Evolutionary conservation across 2,329 filamentous ascomycete species (phyloP), one percentile per base, ranked within the genome.

Genomic region (Colletotrichum camelliae): DNA sequence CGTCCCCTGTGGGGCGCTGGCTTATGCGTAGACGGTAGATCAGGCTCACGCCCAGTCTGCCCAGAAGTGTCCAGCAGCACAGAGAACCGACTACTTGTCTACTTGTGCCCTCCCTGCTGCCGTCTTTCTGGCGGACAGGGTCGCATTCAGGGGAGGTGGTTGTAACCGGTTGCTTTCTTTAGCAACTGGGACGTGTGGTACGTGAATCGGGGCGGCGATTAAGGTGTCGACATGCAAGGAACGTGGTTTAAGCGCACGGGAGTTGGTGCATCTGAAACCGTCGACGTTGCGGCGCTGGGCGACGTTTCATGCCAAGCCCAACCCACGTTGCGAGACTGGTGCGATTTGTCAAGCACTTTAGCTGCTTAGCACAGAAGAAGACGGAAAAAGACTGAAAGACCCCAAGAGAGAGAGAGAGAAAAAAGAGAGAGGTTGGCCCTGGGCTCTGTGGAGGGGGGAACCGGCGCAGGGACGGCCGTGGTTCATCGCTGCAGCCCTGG

Each of bases 1-100:
- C 74, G 74, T 76, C 74, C 74, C 74, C 64, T 76, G 74, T 74
- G 74, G 74, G 64, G 74, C 74, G 27, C 70, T 76, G 74, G 74
- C 69, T 76, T 65, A 76, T 76, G 74, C 74, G 65, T 9, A 35
- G 29, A 31, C 33, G 58, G 58, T 62, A 76, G 58, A 69, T 76
- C 74, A 72, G 70, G 61, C 74, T 43, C 37, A 52, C 43, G 69
- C 65, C 35, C 57, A 72, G 62, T 21, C 43, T 21, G 57, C 43
- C 43, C 43, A 52, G 43, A 52, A n/a, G 31, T 10, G 31, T 33
- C 31, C 9, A 33, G 9, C 31, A 33, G 31, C 9, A 21, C n/a
- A 52, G 43, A 52, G 43, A 52, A 48, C 39, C n/a, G 39, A 48
- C 39, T 48, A 29, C 29, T 29, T 48, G 0, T 2, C 16, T 48